Evolutionary conservation across 495 filamentous ascomycete species (phyloP).

Genomic region (Jackrogersella minutella): DNA sequence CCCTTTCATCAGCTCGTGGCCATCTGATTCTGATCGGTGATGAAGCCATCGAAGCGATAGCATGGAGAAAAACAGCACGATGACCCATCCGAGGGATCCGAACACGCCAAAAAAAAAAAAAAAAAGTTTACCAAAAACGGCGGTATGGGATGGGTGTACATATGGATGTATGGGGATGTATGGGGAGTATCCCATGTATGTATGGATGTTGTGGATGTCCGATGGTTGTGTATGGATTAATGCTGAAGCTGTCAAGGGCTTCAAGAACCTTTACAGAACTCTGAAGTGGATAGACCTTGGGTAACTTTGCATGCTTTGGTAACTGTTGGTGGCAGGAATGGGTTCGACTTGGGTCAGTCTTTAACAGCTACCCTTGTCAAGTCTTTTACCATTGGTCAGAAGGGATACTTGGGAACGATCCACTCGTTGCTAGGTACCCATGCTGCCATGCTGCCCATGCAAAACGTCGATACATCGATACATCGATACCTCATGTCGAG

Average conservation of each 20-base stretch:
- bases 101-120: constrained; percentile 8
- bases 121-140: constrained; percentile 9
- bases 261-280: constrained; percentile 16
- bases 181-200: too few relatives aligned
- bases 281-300: constrained; percentile 14
- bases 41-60: constrained; percentile 34
- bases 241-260: constrained; percentile 30
- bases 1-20: constrained; percentile 27
- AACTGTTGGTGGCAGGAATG: constrained; percentile 12
- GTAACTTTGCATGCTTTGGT: neutral
- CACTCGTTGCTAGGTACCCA: constrained; percentile 22
- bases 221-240: constrained; percentile 5
- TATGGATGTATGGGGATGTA: neutral
- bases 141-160: constrained; percentile 21
- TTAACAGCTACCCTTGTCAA: neutral
- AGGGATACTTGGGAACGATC: constrained; percentile 6
- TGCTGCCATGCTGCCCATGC: constrained; percentile 16
- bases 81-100: constrained; percentile 39
- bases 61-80: constrained; percentile 36
- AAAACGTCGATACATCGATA: neutral
- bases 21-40: constrained; percentile 29
- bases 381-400: neutral
- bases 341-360: neutral
- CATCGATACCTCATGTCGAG: too few relatives aligned
- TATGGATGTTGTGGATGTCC: too few relatives aligned